Percentiles rank a stretch among this genome's conserved stretches.
Evolutionary conservation across 148 eudicot genomes (phyloP).

Genomic region (Pharnaceum exiguum): DNA sequence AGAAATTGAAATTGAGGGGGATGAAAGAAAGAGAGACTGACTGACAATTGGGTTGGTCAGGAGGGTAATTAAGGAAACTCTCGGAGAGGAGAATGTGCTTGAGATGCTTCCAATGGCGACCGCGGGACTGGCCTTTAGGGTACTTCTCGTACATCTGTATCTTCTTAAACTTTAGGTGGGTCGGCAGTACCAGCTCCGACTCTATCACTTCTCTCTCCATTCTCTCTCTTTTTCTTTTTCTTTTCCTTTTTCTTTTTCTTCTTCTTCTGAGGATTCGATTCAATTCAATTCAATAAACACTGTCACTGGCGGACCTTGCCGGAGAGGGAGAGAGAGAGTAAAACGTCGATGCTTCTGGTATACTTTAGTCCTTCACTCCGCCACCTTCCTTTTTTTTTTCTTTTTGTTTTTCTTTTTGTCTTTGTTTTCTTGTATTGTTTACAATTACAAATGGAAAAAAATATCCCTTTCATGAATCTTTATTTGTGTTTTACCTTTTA

Average conservation of each 20-base stretch:
- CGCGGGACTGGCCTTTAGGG: slow-evolving; percentile 89
- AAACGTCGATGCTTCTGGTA: no score
- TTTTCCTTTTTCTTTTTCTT: not conserved
- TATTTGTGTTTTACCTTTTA: no score
- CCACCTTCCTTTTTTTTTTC: no score
- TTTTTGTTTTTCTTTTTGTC: no score
- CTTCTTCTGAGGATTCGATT: not conserved
- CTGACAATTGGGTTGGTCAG: slow-evolving; percentile 82
- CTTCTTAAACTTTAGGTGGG: slow-evolving; percentile 72
- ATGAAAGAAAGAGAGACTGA: not conserved
- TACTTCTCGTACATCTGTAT: slow-evolving; percentile 81
- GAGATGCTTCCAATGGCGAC: slow-evolving; percentile 89
- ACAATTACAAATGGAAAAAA: no score
- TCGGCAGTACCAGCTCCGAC: slow-evolving; percentile 72
- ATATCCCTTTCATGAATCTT: no score
- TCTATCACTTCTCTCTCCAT: slow-evolving; percentile 90
- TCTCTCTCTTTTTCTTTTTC: not conserved
- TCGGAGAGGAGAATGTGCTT: slow-evolving; percentile 93
- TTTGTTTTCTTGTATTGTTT: no score
- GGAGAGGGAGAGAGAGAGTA: no score
- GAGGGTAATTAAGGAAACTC: slow-evolving; percentile 53
- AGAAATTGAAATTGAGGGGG: no score
- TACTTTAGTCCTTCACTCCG: no score
- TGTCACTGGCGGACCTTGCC: no score
- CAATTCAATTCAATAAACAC: not conserved